Evolutionary conservation across 768 basidiomycete species (phyloP), one percentile per base, ranked within the genome.

Genomic region (Pleurotus tuoliensis): DNA sequence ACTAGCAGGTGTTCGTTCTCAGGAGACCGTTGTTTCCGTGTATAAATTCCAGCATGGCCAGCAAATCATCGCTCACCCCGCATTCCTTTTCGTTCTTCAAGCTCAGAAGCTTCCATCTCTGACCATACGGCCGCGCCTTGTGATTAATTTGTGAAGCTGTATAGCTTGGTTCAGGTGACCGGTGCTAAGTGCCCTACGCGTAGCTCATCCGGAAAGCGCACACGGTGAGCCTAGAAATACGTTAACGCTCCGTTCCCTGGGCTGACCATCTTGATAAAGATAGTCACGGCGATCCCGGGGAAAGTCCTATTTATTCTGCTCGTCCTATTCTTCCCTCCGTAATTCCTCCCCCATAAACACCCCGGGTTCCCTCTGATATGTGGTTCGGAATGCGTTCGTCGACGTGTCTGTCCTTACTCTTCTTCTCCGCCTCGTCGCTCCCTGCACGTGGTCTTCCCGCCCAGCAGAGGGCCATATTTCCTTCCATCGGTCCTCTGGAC

Each of bases 401-500:
- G 18, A n/a, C 16, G n/a, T 53, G 12, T 25, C 51, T 53, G 39
- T 41, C 51, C 18, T 53, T 53, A 41, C 51, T 53, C 39, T 24
- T 53, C 6, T 8, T 41, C 16, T n/a, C 41, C 20, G 2, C 41
- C 20, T 44, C 20, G 41, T 53, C 37, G 18, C 51, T 41, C 51
- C 18, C 38, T 4, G 51, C 37, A 22, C 25, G 24, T n/a, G 51
- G 37, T 15, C 51, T 53, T 25, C 51, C 51, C 16, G 39, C 39
- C 5, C 51, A 53, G 41, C 38, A 15, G 2, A 41, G 39, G 39
- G 51, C 51, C 6, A 41, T 53, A 11, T 53, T 53, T 13, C 47
- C 58, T 53, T 61, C 64, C 4, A 57, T 67, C 16, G 61, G 61
- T 37, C 12, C 67, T 16, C 57, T 70, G 13, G 71, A 76, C 60